Evolutionary conservation across 139 green algal species (phyloP).

Genomic region (Dunaliella primolecta): DNA sequence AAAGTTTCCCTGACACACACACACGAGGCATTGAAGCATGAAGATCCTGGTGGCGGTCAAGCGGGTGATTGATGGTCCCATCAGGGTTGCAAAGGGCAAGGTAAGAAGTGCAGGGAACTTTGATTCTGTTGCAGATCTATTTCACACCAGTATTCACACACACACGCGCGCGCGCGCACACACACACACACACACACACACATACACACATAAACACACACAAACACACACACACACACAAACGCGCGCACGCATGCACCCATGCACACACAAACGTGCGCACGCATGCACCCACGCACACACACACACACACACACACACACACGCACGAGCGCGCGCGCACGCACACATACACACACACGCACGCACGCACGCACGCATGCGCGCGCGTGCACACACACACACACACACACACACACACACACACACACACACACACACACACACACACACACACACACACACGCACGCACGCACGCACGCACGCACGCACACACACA

Average conservation of each 20-base stretch:
- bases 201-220: not conserved
- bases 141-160: no score
- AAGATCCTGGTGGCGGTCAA: slow-evolving; percentile 82
- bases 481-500: not conserved
- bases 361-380: slow-evolving; percentile 27
- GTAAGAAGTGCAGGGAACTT: no score
- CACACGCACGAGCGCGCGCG: not conserved
- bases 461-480: not conserved
- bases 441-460: no score
- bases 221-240: slow-evolving; percentile 7
- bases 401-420: not conserved
- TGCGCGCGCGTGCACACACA: not conserved
- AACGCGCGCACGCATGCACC: slow-evolving; percentile 30
- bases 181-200: slow-evolving; percentile 50
- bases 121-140: no score
- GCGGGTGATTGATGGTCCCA: slow-evolving; percentile 71
- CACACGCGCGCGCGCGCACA: no score
- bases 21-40: slow-evolving; percentile 54
- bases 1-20: not conserved
- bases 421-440: not conserved
- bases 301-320: no score
- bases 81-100: no score
- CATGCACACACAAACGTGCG: no score
- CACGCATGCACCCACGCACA: no score
- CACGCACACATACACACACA: slow-evolving; percentile 6